phyloP scores from a whole-genome alignment of 2,329 filamentous ascomycete species.

The Trichoderma koningii region DNA sequence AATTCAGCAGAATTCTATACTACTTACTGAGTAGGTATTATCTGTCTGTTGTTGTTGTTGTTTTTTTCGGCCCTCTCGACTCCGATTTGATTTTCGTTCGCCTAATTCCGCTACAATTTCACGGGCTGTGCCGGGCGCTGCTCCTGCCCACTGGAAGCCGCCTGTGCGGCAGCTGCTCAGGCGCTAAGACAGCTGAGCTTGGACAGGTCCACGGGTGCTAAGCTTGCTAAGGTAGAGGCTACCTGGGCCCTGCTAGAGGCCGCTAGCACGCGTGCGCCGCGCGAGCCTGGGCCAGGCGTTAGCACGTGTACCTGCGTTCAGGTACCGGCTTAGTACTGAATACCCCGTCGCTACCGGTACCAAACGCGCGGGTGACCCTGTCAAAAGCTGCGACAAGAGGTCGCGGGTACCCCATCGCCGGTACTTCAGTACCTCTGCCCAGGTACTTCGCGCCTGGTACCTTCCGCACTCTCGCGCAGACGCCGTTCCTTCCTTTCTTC shows the following conservation, averaged over 20 bases:
- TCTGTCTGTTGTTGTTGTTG: neutral
- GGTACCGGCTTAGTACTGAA: neutral
- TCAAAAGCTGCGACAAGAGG: neutral
- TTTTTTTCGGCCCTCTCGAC: neutral
- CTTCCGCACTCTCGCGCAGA: neutral
- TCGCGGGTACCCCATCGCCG: neutral
- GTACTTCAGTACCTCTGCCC: neutral
- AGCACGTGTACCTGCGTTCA: slow-evolving; percentile 11
- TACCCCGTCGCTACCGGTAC: neutral
- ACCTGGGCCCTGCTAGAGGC: neutral
- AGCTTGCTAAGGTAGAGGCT: neutral
- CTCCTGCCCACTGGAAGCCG: slow-evolving; percentile 5
- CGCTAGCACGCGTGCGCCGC: slow-evolving; percentile 5
- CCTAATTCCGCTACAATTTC: slow-evolving; percentile 12
- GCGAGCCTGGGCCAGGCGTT: slow-evolving; percentile 6
- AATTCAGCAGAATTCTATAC: too few relatives aligned
- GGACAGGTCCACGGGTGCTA: neutral
- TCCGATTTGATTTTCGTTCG: neutral
- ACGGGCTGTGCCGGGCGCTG: slow-evolving; percentile 9
- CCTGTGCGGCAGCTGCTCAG: neutral
- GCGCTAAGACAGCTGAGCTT: slow-evolving; percentile 13
- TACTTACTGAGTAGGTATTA: too few relatives aligned
- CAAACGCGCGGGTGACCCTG: neutral
- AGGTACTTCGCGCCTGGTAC: slow-evolving; percentile 8
- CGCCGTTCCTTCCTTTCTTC: slow-evolving; percentile 17